Conservation (phyloP, 176 grass and related monocot species). For the Microstegium vimineum region DNA sequence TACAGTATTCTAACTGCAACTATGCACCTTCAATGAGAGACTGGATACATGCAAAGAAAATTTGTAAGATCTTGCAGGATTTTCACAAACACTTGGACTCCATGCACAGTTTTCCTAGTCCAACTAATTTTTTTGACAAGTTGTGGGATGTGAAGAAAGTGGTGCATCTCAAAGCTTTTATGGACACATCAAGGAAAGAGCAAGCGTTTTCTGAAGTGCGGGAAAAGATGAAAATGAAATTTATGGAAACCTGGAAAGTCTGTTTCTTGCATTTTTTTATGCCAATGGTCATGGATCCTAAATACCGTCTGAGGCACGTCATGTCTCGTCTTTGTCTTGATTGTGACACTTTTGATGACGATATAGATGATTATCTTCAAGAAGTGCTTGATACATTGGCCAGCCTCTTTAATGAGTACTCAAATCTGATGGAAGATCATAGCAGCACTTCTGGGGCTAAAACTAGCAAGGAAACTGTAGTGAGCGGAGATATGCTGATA, state of each 20-base stretch:
- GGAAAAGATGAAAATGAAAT: constrained; percentile 13
- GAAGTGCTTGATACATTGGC: not conserved
- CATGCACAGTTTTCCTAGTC: not conserved
- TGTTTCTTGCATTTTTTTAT: constrained; percentile 32
- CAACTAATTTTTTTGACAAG: not conserved
- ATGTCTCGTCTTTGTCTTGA: not conserved
- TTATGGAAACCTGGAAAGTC: constrained; percentile 2
- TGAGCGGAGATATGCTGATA: not conserved
- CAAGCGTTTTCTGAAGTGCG: not conserved
- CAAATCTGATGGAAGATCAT: not conserved
- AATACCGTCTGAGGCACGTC: not conserved
- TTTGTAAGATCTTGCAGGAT: not conserved
- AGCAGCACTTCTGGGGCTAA: not conserved
- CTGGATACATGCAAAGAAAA: not conserved
- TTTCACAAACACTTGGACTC: constrained; percentile 2
- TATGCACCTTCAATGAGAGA: not conserved
- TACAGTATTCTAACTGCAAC: constrained; percentile 10
- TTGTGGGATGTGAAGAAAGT: not conserved
- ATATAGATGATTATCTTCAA: not conserved
- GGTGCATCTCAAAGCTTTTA: not conserved
- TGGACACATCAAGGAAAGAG: not conserved
- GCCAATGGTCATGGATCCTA: constrained; percentile 26
- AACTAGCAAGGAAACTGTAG: not conserved
- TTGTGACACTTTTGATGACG: not conserved
- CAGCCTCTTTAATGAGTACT: constrained; percentile 14